Evolutionary conservation across 371 early-diverging fungal genomes (phyloP).

Genomic region (Blyttiomyces sp.): DNA sequence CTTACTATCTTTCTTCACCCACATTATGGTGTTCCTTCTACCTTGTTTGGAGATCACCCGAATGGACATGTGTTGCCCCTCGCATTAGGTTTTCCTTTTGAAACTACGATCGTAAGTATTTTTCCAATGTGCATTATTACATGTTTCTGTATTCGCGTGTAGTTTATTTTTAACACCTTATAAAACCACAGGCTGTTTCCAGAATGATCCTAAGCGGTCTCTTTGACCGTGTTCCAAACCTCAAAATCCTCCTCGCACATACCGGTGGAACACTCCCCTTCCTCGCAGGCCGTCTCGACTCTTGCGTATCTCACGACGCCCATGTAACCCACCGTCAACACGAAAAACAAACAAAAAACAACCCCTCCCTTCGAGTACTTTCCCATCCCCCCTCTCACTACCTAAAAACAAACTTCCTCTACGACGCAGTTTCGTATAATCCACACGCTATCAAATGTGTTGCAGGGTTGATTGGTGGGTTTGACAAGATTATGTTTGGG

Average conservation of each 20-base stretch:
- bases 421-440: slow-evolving; percentile 21
- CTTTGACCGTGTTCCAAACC: slow-evolving; percentile 37
- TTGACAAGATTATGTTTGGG: slow-evolving; percentile 19
- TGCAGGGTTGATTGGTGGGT: slow-evolving; percentile 9
- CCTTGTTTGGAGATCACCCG: slow-evolving; percentile 5
- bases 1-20: slow-evolving; percentile 42
- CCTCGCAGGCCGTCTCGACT: slow-evolving; percentile 44
- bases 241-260: slow-evolving; percentile 40
- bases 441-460: slow-evolving; percentile 3
- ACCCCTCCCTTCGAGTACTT: no score
- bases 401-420: slow-evolving; percentile 15
- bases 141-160: neutral
- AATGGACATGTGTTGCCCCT: slow-evolving; percentile 44
- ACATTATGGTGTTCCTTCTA: slow-evolving; percentile 36
- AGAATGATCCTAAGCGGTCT: slow-evolving; percentile 39
- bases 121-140: neutral
- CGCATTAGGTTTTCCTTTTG: slow-evolving; percentile 45
- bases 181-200: slow-evolving; percentile 20
- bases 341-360: no score
- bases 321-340: slow-evolving; percentile 14
- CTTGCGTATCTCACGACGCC: slow-evolving; percentile 38
- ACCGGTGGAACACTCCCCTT: slow-evolving; percentile 42
- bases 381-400: slow-evolving; percentile 7
- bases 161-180: neutral
- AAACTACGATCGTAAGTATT: slow-evolving; percentile 30